Conservation (phyloP, 352 stramenopile genomes). For the Pythium phragmitis region DNA sequence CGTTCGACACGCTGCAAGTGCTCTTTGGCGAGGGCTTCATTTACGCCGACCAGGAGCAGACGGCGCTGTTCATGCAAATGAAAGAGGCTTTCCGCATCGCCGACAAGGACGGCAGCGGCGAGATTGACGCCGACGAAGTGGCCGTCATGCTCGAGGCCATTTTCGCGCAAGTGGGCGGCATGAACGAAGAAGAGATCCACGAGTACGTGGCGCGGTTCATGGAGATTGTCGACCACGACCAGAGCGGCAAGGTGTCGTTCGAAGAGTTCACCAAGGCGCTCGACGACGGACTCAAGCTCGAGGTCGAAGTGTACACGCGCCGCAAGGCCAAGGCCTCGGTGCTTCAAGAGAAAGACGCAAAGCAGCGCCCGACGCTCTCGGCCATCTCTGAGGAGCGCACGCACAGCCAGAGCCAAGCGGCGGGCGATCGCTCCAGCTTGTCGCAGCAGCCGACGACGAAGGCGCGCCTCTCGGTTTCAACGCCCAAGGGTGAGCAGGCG, state of each 20-base stretch:
- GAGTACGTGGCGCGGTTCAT: constrained; percentile 78
- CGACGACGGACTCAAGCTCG: constrained; percentile 72
- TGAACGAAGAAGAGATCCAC: constrained; percentile 69
- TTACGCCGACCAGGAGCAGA: constrained; percentile 79
- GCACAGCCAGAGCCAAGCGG: neutral
- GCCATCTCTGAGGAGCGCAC: constrained; percentile 15
- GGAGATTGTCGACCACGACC: constrained; percentile 63
- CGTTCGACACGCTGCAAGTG: constrained; percentile 69
- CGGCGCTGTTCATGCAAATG: constrained; percentile 86
- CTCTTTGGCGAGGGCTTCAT: constrained; percentile 75
- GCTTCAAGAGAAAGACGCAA: constrained; percentile 1
- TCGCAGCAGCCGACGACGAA: constrained; percentile 8
- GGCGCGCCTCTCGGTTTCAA: neutral
- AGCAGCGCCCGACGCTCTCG: constrained; percentile 4
- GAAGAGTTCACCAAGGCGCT: constrained; percentile 81
- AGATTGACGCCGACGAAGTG: constrained; percentile 80
- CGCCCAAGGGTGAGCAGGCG: neutral
- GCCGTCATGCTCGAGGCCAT: constrained; percentile 74
- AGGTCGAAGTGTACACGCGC: constrained; percentile 73
- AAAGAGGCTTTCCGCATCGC: constrained; percentile 81
- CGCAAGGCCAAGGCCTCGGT: constrained; percentile 28
- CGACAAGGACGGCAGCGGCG: constrained; percentile 77
- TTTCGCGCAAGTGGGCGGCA: constrained; percentile 70
- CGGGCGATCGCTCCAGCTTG: neutral
- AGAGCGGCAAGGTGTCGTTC: constrained; percentile 72